Percentiles rank a stretch among this genome's conserved stretches.
Conservation (phyloP, 768 basidiomycete genomes). For the Phanerodontia chrysosporium region DNA sequence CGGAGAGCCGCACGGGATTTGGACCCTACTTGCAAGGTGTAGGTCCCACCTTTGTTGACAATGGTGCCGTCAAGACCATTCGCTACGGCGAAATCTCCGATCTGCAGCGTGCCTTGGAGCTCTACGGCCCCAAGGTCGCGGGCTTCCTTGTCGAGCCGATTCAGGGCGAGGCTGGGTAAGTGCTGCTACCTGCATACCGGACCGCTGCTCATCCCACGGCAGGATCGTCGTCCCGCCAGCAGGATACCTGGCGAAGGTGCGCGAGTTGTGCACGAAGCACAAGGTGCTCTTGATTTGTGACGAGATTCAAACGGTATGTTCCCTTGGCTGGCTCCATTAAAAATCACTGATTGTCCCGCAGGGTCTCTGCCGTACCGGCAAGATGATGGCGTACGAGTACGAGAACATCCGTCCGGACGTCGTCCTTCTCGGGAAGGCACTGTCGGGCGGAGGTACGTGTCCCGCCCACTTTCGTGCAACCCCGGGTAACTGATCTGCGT, state of each 20-base stretch:
- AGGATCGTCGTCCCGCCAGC: constrained; percentile 90
- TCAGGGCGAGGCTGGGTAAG: constrained; percentile 97
- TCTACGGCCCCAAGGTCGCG: constrained; percentile 79
- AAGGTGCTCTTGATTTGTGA: constrained; percentile 97
- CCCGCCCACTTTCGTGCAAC: neutral
- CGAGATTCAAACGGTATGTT: constrained; percentile 86
- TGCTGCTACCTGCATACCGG: constrained; percentile 8
- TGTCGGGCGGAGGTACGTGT: constrained; percentile 85
- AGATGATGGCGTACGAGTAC: constrained; percentile 87
- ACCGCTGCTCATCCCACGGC: neutral
- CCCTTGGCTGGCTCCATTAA: constrained; percentile 12
- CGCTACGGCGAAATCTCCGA: constrained; percentile 83
- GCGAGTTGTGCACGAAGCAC: constrained; percentile 84
- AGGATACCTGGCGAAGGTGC: constrained; percentile 78
- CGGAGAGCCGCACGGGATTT: constrained; percentile 81
- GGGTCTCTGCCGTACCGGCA: constrained; percentile 91
- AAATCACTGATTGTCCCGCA: constrained; percentile 25
- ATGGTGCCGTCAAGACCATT: constrained; percentile 51
- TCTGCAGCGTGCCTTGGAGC: constrained; percentile 73
- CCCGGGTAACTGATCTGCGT: neutral
- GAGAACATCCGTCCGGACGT: constrained; percentile 89
- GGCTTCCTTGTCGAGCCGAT: constrained; percentile 97
- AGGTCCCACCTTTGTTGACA: constrained; percentile 69
- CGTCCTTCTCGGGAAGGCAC: constrained; percentile 90
- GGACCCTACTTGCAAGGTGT: constrained; percentile 87